Evolutionary conservation across 257 asterid genomes (phyloP), one percentile per base, ranked within the genome.

Genomic region (Asclepias syriaca): DNA sequence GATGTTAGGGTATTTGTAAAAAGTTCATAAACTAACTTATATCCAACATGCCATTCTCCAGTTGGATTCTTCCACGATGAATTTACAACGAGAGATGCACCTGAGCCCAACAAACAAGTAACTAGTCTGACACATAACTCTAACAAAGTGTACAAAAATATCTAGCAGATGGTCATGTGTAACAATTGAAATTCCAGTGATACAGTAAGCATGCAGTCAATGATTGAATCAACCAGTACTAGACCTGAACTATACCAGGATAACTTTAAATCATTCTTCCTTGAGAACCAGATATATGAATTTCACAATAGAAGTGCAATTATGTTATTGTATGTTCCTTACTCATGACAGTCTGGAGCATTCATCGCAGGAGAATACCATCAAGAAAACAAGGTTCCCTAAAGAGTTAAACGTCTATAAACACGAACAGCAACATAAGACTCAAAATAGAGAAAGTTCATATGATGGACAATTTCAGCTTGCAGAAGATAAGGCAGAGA

Each of bases 1-100:
- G 84, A 84, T 12, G 89, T 87, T 63, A 94, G 89, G 53, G 88
- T 86, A 70, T 77, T 81, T 10, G 99, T 85, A 79, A 95, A 95
- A 51, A 95, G 94, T 86, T 90, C 99, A 74, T 87, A 92, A 46
- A 95, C 85, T 81, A 95, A 80, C 81, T 95, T 92, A 77, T 83
- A 88, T 69, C 99, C 98, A 56, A 95, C 93, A 77, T 77, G 97
- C 99, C 97, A 95, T 74, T 92, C 91, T 68, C 99, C 99, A 45
- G 92, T 82, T 72, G 98, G 96, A 82, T 95, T 95, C 76, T 90
- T 88, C 99, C 99, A 92, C 0, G 92, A 87, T 22, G 96, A 72
- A 81, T 87, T 95, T 65, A 88, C 83, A 78, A 81, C 82, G 82
- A 95, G 83, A 60, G 90, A 68, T 74, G 92, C 81, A 77, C 98